phyloP scores from a whole-genome alignment of 352 stramenopile genomes.

The Aphanomyces stellatus region DNA sequence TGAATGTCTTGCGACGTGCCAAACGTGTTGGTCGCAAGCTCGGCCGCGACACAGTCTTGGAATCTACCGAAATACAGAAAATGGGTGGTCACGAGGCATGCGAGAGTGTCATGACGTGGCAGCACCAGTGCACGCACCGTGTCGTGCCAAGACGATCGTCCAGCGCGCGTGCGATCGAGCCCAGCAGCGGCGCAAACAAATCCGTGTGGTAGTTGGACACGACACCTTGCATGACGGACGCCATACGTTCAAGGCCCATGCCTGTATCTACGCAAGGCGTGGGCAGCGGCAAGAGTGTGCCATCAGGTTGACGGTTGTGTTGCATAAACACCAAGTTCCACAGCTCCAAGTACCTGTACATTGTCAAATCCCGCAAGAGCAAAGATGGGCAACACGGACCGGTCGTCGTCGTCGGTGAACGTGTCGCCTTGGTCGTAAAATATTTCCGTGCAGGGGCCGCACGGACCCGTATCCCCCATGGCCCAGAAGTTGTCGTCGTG shows the following conservation, averaged over 20 bases:
- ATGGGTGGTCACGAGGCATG: background rate
- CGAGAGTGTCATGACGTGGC: background rate
- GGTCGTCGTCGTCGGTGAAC: slow-evolving; percentile 70
- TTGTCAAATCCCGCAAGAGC: slow-evolving; percentile 39
- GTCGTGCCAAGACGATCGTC: slow-evolving; percentile 24
- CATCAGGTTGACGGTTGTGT: slow-evolving; percentile 88
- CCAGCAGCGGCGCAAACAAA: slow-evolving; percentile 89
- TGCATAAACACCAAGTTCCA: slow-evolving; percentile 99
- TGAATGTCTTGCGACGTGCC: slow-evolving; percentile 44
- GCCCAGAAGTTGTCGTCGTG: slow-evolving; percentile 96
- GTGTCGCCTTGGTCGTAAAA: slow-evolving; percentile 88
- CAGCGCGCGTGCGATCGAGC: slow-evolving; percentile 34
- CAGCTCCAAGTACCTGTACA: slow-evolving; percentile 83
- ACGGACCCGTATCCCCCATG: slow-evolving; percentile 92
- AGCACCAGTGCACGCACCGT: background rate
- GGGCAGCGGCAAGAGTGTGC: slow-evolving; percentile 73
- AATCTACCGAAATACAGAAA: slow-evolving; percentile 5
- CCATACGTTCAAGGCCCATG: slow-evolving; percentile 95
- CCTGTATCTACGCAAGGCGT: slow-evolving; percentile 94
- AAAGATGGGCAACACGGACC: slow-evolving; percentile 35
- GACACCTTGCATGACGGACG: slow-evolving; percentile 91
- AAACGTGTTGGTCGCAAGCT: slow-evolving; percentile 27
- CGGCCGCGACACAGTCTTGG: background rate
- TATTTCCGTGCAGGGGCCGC: slow-evolving; percentile 92
- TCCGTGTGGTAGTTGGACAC: slow-evolving; percentile 97